Base-by-base conservation (phyloP, 352 stramenopile genomes). In the Globisporangium nagaii region DNA sequence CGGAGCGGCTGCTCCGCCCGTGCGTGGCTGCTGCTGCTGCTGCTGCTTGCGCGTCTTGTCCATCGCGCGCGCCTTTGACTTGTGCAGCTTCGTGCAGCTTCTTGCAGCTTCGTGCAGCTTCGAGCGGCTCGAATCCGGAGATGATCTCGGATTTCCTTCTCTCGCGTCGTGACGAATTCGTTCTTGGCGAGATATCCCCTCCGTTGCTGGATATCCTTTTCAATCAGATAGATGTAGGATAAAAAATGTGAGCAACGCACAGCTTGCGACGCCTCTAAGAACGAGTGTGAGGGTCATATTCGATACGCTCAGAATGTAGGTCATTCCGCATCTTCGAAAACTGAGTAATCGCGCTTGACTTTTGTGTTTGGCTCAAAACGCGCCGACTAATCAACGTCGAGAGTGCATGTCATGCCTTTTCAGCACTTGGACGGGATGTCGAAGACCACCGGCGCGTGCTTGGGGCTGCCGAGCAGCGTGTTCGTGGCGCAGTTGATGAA, bases 401-500 rank as follows among this genome's bases (percentile, higher is more conserved):
- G 6, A 6, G 20, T 25, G 25, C 50, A 48, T 30, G n/a, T n/a
- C 9, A 41, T 27, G 44, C 7, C 20, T 35, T 2, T 12, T 67
- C 32, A 87, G 64, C 70, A 79, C 59, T 84, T 80, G 44, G 68
- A 56, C 2, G 79, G 68, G 28, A 95, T 76, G 56, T 95, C 82
- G 41, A 96, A 68, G 22, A 95, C 82, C 24, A 96, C 59, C 4
- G 87, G 79, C 1, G 59, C 48, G 58, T 96, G 88, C 24, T 62
- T 63, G 9, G 76, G 78, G 6, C 70, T 73, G 17, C 77, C 69
- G 0, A 82, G 57, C 48, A 92, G 58, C 28, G 76, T 93, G 58
- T 61, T 93, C 7, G 69, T 96, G 8, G 86, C 73, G 34, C 86
- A 87, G 62, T 98, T 98, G 48, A 97, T 74, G 52, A 90, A 97